Evolutionary conservation across 1,139 yeast genomes (phyloP), one percentile per base, ranked within the genome.

Genomic region (Geotrichum candidum): DNA sequence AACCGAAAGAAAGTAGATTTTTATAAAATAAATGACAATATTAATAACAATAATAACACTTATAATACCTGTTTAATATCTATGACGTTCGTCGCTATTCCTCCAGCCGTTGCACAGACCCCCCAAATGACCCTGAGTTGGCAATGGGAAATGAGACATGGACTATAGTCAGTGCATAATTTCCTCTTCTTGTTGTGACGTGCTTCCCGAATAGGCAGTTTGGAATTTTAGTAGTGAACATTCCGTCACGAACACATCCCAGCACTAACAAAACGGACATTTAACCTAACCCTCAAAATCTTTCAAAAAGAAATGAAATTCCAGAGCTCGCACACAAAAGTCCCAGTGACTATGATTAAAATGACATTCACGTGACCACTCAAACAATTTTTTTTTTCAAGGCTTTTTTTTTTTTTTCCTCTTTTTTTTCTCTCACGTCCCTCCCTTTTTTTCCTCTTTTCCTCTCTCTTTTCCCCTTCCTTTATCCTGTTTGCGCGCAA

Each of bases 281-380:
- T 4, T 11, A 6, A 18, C 29, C 48, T 33, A 35, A 53, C 18
- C 48, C 41, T 22, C 25, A 23, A 35, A 33, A 51, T 27, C 23
- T 25, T 51, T 51, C 53, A 25, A 27, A 29, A n/a, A 51, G 54
- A 41, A 41, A 41, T 41, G 48, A 41, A 41, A 41, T 41, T 41
- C 22, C 18, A 41, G 22, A 41, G 48, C 48, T 41, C 48, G 10
- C 48, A 15, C 48, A n/a, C 48, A 41, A 41, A 25, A 50, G 27
- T 25, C 18, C n/a, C 52, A 50, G 7, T 50, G n/a, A 50, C 52
- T 50, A 50, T 50, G 52, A 11, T 18, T 6, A 23, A 22, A 41
- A 18, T 18, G 18, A 18, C 53, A 31, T 29, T 29, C 61, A 59
- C 61, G 53, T 59, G 61, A 59, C 59, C 59, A 60, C 62, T 50